A percentile compares a stretch with the other conserved stretches of the same genome.
Conservation (phyloP, 2,329 filamentous ascomycete species). For the Teratosphaeria destructans region DNA sequence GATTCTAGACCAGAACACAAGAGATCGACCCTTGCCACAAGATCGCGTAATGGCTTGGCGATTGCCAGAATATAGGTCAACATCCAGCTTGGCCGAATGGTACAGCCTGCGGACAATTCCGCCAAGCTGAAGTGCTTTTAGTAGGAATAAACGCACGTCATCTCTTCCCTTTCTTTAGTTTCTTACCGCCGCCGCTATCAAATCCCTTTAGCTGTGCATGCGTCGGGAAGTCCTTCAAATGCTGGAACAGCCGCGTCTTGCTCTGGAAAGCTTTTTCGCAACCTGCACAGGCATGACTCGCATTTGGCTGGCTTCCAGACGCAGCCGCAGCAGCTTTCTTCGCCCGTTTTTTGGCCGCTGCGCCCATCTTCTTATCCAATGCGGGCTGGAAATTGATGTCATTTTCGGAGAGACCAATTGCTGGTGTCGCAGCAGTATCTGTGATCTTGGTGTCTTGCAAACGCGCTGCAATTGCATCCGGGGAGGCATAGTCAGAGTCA, state of each 20-base stretch:
- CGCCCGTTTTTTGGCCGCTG: slow-evolving; percentile 36
- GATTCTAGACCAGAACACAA: not conserved
- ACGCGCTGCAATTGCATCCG: slow-evolving; percentile 31
- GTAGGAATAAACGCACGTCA: slow-evolving; percentile 3
- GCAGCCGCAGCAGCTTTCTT: slow-evolving; percentile 37
- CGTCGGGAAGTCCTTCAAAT: slow-evolving; percentile 49
- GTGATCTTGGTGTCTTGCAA: slow-evolving; percentile 18
- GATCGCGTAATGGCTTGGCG: not conserved
- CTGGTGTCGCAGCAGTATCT: slow-evolving; percentile 3
- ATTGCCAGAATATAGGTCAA: not conserved
- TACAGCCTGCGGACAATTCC: too few relatives aligned
- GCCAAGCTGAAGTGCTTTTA: not conserved
- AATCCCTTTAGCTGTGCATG: slow-evolving; percentile 38
- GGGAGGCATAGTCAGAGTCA: slow-evolving; percentile 38
- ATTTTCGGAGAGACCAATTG: slow-evolving; percentile 6
- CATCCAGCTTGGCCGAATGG: too few relatives aligned
- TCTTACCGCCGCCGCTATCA: slow-evolving; percentile 13
- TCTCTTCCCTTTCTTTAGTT: slow-evolving; percentile 21
- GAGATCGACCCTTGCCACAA: not conserved
- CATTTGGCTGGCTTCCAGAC: slow-evolving; percentile 14
- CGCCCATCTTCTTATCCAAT: slow-evolving; percentile 27
- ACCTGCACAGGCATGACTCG: slow-evolving; percentile 59
- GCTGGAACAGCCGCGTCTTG: slow-evolving; percentile 61
- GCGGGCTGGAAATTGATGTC: slow-evolving; percentile 22
- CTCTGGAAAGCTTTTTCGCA: slow-evolving; percentile 72